Conservation (phyloP, 345 rosid species). For the Clarkia xantiana region DNA sequence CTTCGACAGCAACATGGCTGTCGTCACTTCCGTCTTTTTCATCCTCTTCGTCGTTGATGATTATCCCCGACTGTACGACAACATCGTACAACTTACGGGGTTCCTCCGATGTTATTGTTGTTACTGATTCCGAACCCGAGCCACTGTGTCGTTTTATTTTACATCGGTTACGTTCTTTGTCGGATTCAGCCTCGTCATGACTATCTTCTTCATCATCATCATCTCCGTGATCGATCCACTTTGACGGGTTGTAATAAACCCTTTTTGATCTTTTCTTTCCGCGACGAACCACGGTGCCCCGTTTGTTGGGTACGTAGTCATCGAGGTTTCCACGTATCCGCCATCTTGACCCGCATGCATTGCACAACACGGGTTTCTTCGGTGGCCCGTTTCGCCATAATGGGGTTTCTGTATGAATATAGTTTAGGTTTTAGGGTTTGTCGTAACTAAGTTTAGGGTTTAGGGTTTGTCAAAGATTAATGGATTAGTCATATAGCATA, state of each 20-base stretch:
- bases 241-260: neutral
- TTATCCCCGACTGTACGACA: neutral
- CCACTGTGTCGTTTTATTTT: neutral
- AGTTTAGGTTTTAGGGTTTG: too few relatives aligned
- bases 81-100: neutral
- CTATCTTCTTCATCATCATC: neutral
- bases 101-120: neutral
- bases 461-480: too few relatives aligned
- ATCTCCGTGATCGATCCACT: neutral
- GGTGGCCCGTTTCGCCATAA: slow-evolving; percentile 56
- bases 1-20: neutral
- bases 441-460: too few relatives aligned
- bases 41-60: neutral
- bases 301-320: slow-evolving; percentile 37
- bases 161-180: neutral
- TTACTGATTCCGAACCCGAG: neutral
- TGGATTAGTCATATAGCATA: too few relatives aligned
- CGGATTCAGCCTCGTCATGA: neutral
- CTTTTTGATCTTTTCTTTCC: slow-evolving; percentile 4
- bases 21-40: neutral
- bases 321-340: slow-evolving; percentile 30
- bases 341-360: slow-evolving; percentile 66
- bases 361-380: slow-evolving; percentile 58
- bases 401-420: slow-evolving; percentile 30
- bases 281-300: slow-evolving; percentile 8